Base-by-base conservation (phyloP, 177 flowering plant genomes). In the Vitis hybrid region DNA sequence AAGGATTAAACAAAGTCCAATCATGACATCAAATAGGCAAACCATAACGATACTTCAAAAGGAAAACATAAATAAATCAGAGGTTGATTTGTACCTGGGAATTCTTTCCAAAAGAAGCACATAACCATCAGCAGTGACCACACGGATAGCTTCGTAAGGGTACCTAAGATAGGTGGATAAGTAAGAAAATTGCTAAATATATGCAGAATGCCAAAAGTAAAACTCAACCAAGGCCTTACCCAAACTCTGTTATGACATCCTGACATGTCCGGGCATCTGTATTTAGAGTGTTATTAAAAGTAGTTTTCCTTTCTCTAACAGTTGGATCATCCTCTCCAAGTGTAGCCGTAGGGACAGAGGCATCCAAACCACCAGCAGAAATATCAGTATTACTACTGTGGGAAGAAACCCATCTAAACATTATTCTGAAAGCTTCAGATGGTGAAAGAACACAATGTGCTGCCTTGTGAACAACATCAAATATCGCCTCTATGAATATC, bases 181-280 rank as follows among this genome's bases (percentile, higher is more conserved):
- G 33, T 72, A 33, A 73, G 64, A 71, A 77, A 72, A 31, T 3
- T 57, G 22, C 6, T 19, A 48, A n/a, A 57, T 15, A 57, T 33
- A 3, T 4, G 48, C 10, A 48, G 45, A 67, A 60, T 20, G 65
- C 56, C 29, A 53, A 5, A 20, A 15, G 66, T n/a, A 77, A 15
- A 70, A 60, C 55, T 22, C 15, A 67, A 15, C 1, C 22, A 55
- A n/a, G 16, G 14, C 70, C 85, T 73, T 86, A 96, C 99, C 99
- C 99, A 65, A 92, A 90, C 81, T 94, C 99, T 67, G 95, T 96
- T 66, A 96, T 96, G 77, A 96, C 97, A 82, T 96, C 98, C 73
- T 85, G 78, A 67, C 99, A 96, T 61, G 98, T 96, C 71, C 97
- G 81, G 29, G 86, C 89, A 86, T 96, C 99, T 49, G 98, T 96